phyloP scores from a whole-genome alignment of 768 basidiomycete species.

The Lactarius sp. region DNA sequence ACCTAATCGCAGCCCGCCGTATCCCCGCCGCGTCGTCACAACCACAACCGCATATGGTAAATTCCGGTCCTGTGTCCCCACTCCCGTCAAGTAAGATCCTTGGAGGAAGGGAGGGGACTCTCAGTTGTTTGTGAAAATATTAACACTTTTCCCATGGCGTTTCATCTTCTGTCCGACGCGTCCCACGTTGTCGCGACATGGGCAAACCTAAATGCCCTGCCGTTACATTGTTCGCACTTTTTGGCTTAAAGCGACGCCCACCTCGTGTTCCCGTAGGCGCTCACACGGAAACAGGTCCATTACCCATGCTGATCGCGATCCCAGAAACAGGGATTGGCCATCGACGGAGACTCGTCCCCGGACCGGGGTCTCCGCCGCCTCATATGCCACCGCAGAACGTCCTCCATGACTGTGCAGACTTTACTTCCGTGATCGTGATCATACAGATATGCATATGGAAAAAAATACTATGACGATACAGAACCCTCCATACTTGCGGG shows the following conservation, averaged over 20 bases:
- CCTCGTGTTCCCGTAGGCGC: conserved; percentile 6
- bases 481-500: not conserved
- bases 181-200: not conserved
- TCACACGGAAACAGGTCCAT: not conserved
- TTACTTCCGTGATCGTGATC: no score
- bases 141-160: not conserved
- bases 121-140: no score
- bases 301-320: not conserved
- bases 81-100: no score
- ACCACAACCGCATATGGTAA: not conserved
- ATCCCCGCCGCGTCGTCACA: not conserved
- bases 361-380: not conserved
- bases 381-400: not conserved
- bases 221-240: conserved; percentile 19
- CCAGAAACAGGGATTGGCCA: no score
- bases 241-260: conserved; percentile 10
- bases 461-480: not conserved
- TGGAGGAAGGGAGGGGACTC: no score
- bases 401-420: no score
- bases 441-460: not conserved
- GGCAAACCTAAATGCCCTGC: conserved; percentile 2
- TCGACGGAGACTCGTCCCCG: no score
- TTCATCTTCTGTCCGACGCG: not conserved
- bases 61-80: no score
- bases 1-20: not conserved